Base-by-base conservation (phyloP, 371 early-diverging fungal species). In the Mortierella sp. region DNA sequence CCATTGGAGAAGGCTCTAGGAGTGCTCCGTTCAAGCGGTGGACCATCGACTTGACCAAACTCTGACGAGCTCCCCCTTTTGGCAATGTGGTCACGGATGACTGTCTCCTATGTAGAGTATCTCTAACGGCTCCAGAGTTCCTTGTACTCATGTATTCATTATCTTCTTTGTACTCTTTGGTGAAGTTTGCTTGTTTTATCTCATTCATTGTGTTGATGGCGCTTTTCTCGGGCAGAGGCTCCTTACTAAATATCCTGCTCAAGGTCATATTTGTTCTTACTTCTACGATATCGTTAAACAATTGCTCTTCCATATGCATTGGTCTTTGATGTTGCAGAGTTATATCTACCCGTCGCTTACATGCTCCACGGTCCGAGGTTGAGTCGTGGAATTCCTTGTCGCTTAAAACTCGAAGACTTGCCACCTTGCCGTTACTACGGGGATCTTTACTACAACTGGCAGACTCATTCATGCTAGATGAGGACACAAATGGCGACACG, bases 1-100 rank as follows among this genome's bases (percentile, higher is more conserved):
- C 5, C 14, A 47, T 20, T 20, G 40, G 39, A 61, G 62, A 32
- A 2, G n/a, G n/a, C n/a, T 61, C 40, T 12, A 5, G 9, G 1
- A 12, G 24, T 47, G 45, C 47, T 63, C 47, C 47, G 28, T 63
- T 63, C 3, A 63, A 16, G 39, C 43, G 47, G 9, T 63, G 47
- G 10, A 63, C 47, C 5, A 63, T 63, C 14, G 63, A 63, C 26
- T 63, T 63, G 10, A 63, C 63, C 39, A 32, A 5, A 35, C 40
- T 61, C 5, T 39, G 32, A 22, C 61, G 5, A 37, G 18, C 11
- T 16, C 18, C 16, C 22, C 16, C 26, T 24, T 30, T 30, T 30
- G 30, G 30, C 20, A 6, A 20, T 52, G 4, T 52, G 26, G 12
- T 20, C 20, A 20, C 14, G 20, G 49, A 18, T 18, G 49, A 47